A percentile compares a stretch with the other conserved stretches of the same genome.
These are phyloP conservation scores for Ehretia macrophylla DNA, from an alignment of 257 asterid genomes.

Conservation along the genomic window DNA sequence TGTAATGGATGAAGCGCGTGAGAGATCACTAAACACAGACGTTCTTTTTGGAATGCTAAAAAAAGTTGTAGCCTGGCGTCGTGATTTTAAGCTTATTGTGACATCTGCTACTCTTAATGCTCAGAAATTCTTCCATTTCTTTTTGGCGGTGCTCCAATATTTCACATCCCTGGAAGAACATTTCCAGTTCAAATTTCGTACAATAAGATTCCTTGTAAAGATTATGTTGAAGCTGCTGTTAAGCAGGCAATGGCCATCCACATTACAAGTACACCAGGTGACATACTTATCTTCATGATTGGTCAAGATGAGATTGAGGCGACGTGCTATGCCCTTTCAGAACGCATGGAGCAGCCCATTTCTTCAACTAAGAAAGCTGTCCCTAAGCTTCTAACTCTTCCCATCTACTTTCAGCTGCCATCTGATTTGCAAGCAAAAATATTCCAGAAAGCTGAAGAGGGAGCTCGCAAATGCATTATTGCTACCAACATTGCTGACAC, in stretches of 20 bases:
- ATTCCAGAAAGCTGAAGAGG: too few species aligned
- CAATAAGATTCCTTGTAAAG: too few species aligned
- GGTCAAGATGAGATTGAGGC: conserved; percentile 13
- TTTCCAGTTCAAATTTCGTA: background rate
- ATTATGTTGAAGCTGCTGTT: conserved; percentile 6
- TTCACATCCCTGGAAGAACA: conserved; percentile 11
- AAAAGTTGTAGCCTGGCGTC: too few species aligned
- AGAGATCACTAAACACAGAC: too few species aligned
- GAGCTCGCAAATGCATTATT: background rate
- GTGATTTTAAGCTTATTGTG: too few species aligned
- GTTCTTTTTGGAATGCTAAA: too few species aligned
- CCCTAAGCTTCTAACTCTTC: background rate
- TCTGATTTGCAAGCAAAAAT: conserved; percentile 4
- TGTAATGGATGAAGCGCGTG: too few species aligned
- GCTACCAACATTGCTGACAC: too few species aligned
- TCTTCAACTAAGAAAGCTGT: conserved; percentile 6
- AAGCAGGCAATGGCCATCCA: conserved; percentile 8
- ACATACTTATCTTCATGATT: too few species aligned
- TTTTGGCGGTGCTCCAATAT: background rate
- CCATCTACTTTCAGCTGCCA: conserved; percentile 1
- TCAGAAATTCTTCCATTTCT: too few species aligned
- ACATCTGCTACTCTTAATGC: too few species aligned
- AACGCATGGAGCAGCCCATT: conserved; percentile 8
- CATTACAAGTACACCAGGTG: conserved; percentile 6
- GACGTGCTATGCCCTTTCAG: conserved; percentile 8